Evolutionary conservation across 1,139 yeast genomes (phyloP), one percentile per base, ranked within the genome.

Genomic region (Entelexis paramagnoliae): DNA sequence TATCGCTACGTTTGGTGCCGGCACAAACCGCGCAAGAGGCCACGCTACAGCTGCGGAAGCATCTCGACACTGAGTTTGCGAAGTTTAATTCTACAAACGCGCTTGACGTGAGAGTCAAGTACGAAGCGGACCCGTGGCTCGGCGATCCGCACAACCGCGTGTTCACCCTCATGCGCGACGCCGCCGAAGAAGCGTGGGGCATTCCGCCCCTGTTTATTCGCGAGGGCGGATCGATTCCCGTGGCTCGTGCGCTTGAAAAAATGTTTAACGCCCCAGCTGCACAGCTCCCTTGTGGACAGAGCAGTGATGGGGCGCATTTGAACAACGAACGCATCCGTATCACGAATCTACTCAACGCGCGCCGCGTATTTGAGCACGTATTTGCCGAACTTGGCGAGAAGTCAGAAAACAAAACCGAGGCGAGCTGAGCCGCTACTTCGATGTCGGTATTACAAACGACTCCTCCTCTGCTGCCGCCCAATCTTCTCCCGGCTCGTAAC

Each of bases 141-240:
- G 97, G 96, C 4, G 88, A 91, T 60, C 84, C 91, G 5, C 66
- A 73, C 11, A 88, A 84, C 63, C 74, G 74, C 40, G 86, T 89
- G 1, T 91, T 85, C 66, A 73, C 77, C 59, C 72, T 83, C 9
- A 70, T 89, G 39, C 73, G 73, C 50, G 69, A 76, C 29, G 85
- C 84, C 47, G 71, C 89, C 34, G 66, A 69, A 42, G 65, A 69
- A 6, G 81, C 81, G 53, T 70, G 76, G 66, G 72, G 72, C 5
- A 81, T 79, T 51, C 49, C 55, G 16, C 97, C 97, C 0, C 70
- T 91, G 44, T 82, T 81, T 56, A 86, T 91, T 45, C 77, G 97
- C 58, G 98, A 91, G 69, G 98, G 98, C 55, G 98, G 98, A 0
- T 85, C 96, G 0, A 88, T 91, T 64, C 97, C 98, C 1, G 82